These are phyloP conservation scores for Glutinoglossum americanum DNA, from an alignment of 495 filamentous ascomycete genomes.

Conservation along the genomic window DNA sequence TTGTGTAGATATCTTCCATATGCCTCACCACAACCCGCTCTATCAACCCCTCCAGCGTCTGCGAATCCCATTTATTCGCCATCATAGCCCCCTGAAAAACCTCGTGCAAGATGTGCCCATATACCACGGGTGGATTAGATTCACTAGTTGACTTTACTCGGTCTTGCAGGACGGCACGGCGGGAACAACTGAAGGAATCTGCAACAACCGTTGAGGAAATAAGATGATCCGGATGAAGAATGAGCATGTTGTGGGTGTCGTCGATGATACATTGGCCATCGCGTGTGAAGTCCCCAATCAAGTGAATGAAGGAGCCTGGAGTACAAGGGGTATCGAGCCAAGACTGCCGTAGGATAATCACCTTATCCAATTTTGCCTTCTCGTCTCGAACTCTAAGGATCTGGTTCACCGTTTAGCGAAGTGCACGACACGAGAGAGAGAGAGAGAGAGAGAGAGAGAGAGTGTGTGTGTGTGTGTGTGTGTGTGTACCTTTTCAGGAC, in stretches of 20 bases:
- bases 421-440: not conserved
- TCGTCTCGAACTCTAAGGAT: conserved; percentile 59
- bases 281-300: conserved; percentile 57
- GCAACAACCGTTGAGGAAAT: conserved; percentile 85
- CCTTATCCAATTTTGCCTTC: conserved; percentile 36
- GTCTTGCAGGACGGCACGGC: conserved; percentile 81
- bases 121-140: conserved; percentile 54
- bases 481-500: conserved; percentile 47
- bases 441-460: not conserved
- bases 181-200: conserved; percentile 74
- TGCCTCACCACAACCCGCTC: conserved; percentile 42
- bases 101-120: conserved; percentile 82
- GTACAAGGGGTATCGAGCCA: conserved; percentile 65
- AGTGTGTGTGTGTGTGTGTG: no score
- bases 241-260: conserved; percentile 62
- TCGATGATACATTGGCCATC: conserved; percentile 49
- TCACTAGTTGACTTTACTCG: conserved; percentile 73
- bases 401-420: conserved; percentile 20
- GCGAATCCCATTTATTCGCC: conserved; percentile 57
- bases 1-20: conserved; percentile 67
- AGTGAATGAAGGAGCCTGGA: conserved; percentile 54
- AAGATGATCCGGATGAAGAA: conserved; percentile 87
- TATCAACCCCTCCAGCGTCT: conserved; percentile 40
- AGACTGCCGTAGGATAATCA: conserved; percentile 57
- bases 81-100: conserved; percentile 80